Conservation (phyloP, 768 basidiomycete species). For the Kwoniella shandongensis region DNA sequence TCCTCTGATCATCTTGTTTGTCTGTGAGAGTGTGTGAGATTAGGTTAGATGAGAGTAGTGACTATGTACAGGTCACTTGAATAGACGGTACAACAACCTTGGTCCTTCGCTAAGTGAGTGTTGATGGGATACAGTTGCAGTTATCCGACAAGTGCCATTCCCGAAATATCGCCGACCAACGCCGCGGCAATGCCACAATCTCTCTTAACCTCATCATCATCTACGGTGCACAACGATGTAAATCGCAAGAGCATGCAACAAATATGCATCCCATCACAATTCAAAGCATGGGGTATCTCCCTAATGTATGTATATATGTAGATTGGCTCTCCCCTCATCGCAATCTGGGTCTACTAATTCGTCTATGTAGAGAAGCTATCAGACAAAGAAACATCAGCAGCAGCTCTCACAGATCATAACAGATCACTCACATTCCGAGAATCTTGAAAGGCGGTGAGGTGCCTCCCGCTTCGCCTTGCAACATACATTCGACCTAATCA, state of each 20-base stretch:
- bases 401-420: not conserved
- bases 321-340: too few species aligned
- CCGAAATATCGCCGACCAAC: constrained; percentile 15
- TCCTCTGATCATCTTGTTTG: constrained; percentile 16
- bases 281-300: too few species aligned
- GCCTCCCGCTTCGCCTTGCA: constrained; percentile 83
- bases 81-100: too few species aligned
- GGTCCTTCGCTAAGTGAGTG: too few species aligned
- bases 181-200: constrained; percentile 6
- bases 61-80: too few species aligned
- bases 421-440: constrained; percentile 73
- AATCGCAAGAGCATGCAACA: not conserved
- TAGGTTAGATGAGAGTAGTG: not conserved
- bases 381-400: not conserved
- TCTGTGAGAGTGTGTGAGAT: not conserved
- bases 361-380: constrained; percentile 15
- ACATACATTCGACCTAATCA: constrained; percentile 68
- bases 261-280: not conserved
- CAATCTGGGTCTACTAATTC: too few species aligned
- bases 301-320: too few species aligned
- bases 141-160: too few species aligned
- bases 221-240: not conserved
- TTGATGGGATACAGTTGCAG: too few species aligned
- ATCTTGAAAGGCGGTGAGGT: constrained; percentile 81
- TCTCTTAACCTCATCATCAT: too few species aligned